Conservation (phyloP, 1,284 basidiomycete species). For the Papiliotrema fonsecae region DNA sequence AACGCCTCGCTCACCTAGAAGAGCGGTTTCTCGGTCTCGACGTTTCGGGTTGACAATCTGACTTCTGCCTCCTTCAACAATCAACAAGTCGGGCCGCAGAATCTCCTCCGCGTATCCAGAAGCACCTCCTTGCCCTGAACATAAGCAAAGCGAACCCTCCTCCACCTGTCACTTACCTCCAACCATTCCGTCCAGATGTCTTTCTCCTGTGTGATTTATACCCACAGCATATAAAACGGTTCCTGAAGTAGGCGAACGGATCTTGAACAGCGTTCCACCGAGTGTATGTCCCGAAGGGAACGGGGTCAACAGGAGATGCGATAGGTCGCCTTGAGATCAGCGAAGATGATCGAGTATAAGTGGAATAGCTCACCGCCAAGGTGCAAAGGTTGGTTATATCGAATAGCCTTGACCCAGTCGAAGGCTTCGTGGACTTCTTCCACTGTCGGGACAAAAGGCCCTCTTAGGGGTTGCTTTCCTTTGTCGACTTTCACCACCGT, state of each 20-base stretch:
- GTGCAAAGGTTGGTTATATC: conserved; percentile 94
- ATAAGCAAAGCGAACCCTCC: too few relatives aligned
- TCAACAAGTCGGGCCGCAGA: conserved; percentile 81
- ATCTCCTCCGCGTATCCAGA: conserved; percentile 61
- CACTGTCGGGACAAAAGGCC: conserved; percentile 55
- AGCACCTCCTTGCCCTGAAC: conserved; percentile 56
- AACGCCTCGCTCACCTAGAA: conserved; percentile 69
- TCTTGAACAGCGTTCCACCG: conserved; percentile 97
- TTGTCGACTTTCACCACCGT: conserved; percentile 20
- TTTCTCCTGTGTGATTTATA: conserved; percentile 94
- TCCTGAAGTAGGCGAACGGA: conserved; percentile 91
- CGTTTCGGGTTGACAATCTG: conserved; percentile 76
- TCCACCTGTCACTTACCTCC: conserved; percentile 34
- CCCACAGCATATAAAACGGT: conserved; percentile 94
- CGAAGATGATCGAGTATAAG: neutral
- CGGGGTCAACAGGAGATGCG: conserved; percentile 79
- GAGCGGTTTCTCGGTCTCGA: conserved; percentile 82
- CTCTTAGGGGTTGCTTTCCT: conserved; percentile 34
- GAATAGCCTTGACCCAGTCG: conserved; percentile 81
- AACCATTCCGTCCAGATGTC: conserved; percentile 92
- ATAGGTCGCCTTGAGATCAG: conserved; percentile 31
- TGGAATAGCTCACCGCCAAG: conserved; percentile 68
- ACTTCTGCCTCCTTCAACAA: conserved; percentile 85
- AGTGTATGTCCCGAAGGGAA: conserved; percentile 94
- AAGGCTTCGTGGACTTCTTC: conserved; percentile 93